Base-by-base conservation (phyloP, 129 eudicot species). In the Scalesia atractyloides region DNA sequence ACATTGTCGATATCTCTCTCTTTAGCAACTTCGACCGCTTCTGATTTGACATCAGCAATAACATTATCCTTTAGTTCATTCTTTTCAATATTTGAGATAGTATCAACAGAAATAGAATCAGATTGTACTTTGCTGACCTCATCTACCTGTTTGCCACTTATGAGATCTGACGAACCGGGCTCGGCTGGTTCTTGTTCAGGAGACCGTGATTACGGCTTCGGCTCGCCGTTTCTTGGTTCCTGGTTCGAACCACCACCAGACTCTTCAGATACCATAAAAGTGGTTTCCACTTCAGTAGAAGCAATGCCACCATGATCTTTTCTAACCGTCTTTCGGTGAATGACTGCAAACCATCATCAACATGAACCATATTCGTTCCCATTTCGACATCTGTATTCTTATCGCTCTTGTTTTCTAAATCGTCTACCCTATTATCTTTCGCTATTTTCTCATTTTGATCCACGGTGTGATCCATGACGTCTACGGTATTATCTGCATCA, bases 51-150 rank as follows among this genome's bases (percentile, higher is more conserved):
- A 83, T 87, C 96, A 87, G 85, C 84, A 86, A 81, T 83, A 81
- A 90, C 75, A 79, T 86, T 84, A 85, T 86, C 89, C 86, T 89
- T 87, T 86, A 82, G 76, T 72, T 87, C 96, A 84, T 74, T 87
- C 66, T 88, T 87, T 79, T 90, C 98, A 82, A 54, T 76, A 86
- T 73, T 75, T 53, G 92, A 73, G 76, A 82, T 71, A 89, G 89
- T 78, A 81, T 87, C 98, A 82, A 85, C 72, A 82, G 95, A 83
- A 87, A 87, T 78, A 85, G 88, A 82, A 83, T 92, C 89, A 93
- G 90, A 74, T 79, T 70, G 77, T 89, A 87, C 87, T 82, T 77
- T 82, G 91, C 81, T 85, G 96, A 87, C 92, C 88, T 89, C 95
- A 84, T 76, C 77, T 84, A 92, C 95, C 96, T 89, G 98, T 82